These are phyloP conservation scores for Suillus spraguei DNA, from an alignment of 768 basidiomycete species.

Conservation along the genomic window DNA sequence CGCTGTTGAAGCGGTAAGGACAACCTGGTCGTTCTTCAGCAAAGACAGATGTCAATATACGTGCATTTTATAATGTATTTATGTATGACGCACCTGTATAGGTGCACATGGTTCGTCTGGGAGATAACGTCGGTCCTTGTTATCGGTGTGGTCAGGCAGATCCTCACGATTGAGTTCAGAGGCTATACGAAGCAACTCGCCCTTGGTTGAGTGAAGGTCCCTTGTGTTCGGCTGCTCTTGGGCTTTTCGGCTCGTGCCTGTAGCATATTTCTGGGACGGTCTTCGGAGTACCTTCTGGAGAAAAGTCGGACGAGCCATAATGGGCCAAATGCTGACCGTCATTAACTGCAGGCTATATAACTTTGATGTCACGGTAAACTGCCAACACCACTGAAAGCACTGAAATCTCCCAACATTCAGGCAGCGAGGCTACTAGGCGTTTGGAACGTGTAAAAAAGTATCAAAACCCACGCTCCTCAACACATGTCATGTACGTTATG, in stretches of 20 bases:
- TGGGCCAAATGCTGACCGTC: not conserved
- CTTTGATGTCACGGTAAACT: not conserved
- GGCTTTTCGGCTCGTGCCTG: slow-evolving; percentile 9
- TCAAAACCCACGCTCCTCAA: slow-evolving; percentile 7
- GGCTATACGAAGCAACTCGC: slow-evolving; percentile 52
- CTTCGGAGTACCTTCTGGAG: slow-evolving; percentile 61
- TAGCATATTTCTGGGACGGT: slow-evolving; percentile 65
- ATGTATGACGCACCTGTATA: slow-evolving; percentile 21
- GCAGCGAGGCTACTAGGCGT: not conserved
- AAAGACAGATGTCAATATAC: slow-evolving; percentile 13
- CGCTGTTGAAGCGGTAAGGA: slow-evolving; percentile 1
- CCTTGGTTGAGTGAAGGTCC: slow-evolving; percentile 53
- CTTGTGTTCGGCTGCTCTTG: slow-evolving; percentile 28
- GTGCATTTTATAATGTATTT: not conserved
- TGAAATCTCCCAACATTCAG: not conserved
- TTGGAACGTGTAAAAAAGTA: slow-evolving; percentile 7
- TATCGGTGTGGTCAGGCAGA: not conserved
- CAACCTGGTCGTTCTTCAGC: not conserved
- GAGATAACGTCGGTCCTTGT: slow-evolving; percentile 2
- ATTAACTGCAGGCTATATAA: slow-evolving; percentile 3
- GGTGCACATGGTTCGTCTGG: slow-evolving; percentile 18
- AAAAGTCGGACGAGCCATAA: slow-evolving; percentile 58
- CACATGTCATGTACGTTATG: slow-evolving; percentile 7
- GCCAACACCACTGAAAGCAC: not conserved
- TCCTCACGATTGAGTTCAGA: slow-evolving; percentile 18